These are phyloP conservation scores for Mixia osmundae DNA, from an alignment of 1,284 basidiomycete species.

Conservation along the genomic window DNA sequence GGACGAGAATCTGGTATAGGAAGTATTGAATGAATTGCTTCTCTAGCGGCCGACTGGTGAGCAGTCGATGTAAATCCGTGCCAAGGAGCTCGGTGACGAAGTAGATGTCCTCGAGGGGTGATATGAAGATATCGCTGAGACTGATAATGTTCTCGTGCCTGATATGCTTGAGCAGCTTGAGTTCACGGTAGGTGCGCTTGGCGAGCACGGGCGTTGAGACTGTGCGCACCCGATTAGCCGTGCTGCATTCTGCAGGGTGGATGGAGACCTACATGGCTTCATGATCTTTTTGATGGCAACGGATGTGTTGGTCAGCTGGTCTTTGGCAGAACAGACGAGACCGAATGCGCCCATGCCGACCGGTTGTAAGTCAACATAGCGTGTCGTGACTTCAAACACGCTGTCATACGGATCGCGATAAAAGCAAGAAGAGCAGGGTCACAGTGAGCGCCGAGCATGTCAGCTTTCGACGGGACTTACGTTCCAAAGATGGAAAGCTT, in stretches of 20 bases:
- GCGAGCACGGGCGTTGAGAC: slow-evolving; percentile 93
- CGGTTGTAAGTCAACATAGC: slow-evolving; percentile 99
- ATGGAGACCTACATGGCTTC: slow-evolving; percentile 2
- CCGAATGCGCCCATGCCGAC: slow-evolving; percentile 99
- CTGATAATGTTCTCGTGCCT: slow-evolving; percentile 99
- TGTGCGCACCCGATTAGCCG: slow-evolving; percentile 59
- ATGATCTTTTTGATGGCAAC: slow-evolving; percentile 93
- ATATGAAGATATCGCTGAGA: slow-evolving; percentile 96
- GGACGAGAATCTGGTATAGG: slow-evolving; percentile 85
- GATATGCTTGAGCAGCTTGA: slow-evolving; percentile 96
- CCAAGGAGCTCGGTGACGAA: slow-evolving; percentile 99
- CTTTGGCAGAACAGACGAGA: slow-evolving; percentile 94
- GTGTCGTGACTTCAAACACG: no score
- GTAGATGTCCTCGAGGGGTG: slow-evolving; percentile 95
- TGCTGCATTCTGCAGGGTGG: slow-evolving; percentile 6
- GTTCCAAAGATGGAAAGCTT: no score
- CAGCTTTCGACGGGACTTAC: no score
- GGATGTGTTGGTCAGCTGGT: slow-evolving; percentile 79
- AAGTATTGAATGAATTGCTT: slow-evolving; percentile 99
- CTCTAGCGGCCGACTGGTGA: slow-evolving; percentile 88
- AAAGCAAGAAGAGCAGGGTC: no score
- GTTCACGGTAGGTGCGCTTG: slow-evolving; percentile 92
- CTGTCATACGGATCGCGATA: no score
- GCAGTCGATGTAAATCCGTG: slow-evolving; percentile 86
- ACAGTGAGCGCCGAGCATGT: no score